Percentiles rank a stretch among this genome's conserved stretches.
phyloP scores from a whole-genome alignment of 371 early-diverging fungal species.

The Apophysomyces ossiformis region DNA sequence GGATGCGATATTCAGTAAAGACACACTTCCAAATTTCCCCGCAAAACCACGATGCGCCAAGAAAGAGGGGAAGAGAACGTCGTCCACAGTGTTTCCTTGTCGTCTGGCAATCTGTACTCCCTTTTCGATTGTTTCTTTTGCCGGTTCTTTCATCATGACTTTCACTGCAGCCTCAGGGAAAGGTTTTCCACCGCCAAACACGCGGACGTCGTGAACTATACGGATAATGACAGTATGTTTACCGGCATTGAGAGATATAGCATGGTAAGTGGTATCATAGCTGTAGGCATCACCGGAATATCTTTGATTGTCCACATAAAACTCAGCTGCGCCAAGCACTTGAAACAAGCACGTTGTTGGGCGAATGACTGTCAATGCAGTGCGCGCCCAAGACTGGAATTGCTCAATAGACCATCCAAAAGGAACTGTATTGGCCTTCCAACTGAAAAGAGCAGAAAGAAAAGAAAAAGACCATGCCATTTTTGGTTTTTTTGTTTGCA shows the following conservation, averaged over 20 bases:
- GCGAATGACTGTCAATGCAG: slow-evolving; percentile 28
- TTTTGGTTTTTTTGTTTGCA: not conserved
- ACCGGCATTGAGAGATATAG: slow-evolving; percentile 42
- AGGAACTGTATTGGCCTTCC: slow-evolving; percentile 61
- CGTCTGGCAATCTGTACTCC: not conserved
- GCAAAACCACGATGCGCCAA: slow-evolving; percentile 26
- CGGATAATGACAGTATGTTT: slow-evolving; percentile 57
- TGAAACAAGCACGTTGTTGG: slow-evolving; percentile 34
- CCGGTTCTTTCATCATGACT: slow-evolving; percentile 5
- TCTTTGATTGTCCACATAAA: slow-evolving; percentile 43
- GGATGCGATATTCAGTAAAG: slow-evolving; percentile 21
- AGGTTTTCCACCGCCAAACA: slow-evolving; percentile 60
- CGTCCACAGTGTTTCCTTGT: not conserved
- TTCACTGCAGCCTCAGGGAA: slow-evolving; percentile 53
- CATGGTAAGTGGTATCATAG: slow-evolving; percentile 45
- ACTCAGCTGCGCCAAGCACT: slow-evolving; percentile 47
- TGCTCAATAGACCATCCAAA: slow-evolving; percentile 65
- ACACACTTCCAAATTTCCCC: slow-evolving; percentile 23
- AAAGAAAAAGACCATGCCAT: not conserved
- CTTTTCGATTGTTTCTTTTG: not conserved
- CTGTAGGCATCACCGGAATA: slow-evolving; percentile 53
- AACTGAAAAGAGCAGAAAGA: slow-evolving; percentile 27
- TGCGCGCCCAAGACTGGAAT: slow-evolving; percentile 57
- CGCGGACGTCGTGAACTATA: slow-evolving; percentile 66
- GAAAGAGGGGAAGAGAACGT: slow-evolving; percentile 28